phyloP scores from a whole-genome alignment of 768 basidiomycete species.

The Fibroporia radiculosa region DNA sequence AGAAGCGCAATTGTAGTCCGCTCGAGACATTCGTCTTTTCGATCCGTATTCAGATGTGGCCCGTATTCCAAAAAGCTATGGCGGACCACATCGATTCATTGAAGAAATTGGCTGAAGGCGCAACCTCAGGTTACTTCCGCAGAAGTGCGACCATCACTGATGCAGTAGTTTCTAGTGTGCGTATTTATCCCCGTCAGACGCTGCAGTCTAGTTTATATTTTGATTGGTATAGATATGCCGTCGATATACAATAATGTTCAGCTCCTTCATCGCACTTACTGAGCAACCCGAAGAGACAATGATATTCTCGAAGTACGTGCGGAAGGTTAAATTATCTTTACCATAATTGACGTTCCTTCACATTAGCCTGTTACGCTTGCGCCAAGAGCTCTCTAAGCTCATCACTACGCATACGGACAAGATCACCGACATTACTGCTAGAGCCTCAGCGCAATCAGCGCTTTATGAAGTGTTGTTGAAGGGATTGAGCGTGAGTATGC shows the following conservation, averaged over 20 bases:
- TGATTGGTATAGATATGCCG: constrained; percentile 48
- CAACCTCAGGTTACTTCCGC: constrained; percentile 53
- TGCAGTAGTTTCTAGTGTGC: constrained; percentile 38
- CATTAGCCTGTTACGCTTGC: constrained; percentile 70
- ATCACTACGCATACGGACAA: constrained; percentile 66
- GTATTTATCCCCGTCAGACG: not conserved
- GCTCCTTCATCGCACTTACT: constrained; percentile 73
- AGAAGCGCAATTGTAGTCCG: constrained; percentile 70
- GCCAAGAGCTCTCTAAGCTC: constrained; percentile 75
- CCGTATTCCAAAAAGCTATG: constrained; percentile 86
- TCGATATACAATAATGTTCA: constrained; percentile 77
- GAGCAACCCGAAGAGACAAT: constrained; percentile 87
- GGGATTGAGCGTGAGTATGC: constrained; percentile 57
- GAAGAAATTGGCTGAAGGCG: constrained; percentile 75
- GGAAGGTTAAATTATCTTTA: not conserved
- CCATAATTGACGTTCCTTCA: not conserved
- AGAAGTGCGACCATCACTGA: constrained; percentile 62
- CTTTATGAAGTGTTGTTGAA: constrained; percentile 75
- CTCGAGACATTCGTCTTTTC: constrained; percentile 77
- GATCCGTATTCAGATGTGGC: constrained; percentile 86
- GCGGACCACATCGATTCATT: constrained; percentile 75
- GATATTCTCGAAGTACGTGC: constrained; percentile 85
- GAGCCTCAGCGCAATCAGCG: constrained; percentile 59
- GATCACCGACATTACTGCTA: constrained; percentile 49
- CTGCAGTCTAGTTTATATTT: constrained; percentile 11